Evolutionary conservation across 2,329 filamentous ascomycete genomes (phyloP).

Genomic region (Paraconiothyrium brasiliense): DNA sequence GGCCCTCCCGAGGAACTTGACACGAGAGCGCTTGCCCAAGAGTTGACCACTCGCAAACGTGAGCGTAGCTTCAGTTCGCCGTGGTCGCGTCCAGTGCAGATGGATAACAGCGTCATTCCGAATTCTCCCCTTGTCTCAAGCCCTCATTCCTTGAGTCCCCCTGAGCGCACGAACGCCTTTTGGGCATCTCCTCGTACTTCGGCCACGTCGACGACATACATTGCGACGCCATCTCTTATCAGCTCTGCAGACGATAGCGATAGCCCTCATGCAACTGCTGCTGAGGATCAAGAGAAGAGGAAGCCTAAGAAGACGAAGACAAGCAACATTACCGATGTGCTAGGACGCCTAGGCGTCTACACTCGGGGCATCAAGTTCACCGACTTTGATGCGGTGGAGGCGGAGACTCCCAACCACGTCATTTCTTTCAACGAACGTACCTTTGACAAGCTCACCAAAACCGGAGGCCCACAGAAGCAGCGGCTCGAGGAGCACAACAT

Average conservation of each 20-base stretch:
- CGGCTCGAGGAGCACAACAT: slow-evolving; percentile 90
- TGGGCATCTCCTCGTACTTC: slow-evolving; percentile 63
- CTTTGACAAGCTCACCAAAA: slow-evolving; percentile 82
- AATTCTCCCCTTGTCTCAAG: slow-evolving; percentile 61
- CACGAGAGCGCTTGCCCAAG: slow-evolving; percentile 44
- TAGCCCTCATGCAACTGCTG: slow-evolving; percentile 64
- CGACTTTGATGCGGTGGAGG: slow-evolving; percentile 79
- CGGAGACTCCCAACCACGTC: slow-evolving; percentile 90
- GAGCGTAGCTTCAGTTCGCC: slow-evolving; percentile 81
- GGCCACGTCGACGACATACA: slow-evolving; percentile 65
- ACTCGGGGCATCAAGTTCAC: slow-evolving; percentile 82
- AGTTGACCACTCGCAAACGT: slow-evolving; percentile 50
- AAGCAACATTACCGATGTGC: slow-evolving; percentile 85
- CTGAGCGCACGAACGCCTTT: slow-evolving; percentile 57
- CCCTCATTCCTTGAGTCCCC: slow-evolving; percentile 62
- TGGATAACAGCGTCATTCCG: slow-evolving; percentile 66
- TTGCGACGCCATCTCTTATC: slow-evolving; percentile 61
- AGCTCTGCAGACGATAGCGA: slow-evolving; percentile 84
- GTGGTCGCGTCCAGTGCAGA: slow-evolving; percentile 69
- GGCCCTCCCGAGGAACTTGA: slow-evolving; percentile 68
- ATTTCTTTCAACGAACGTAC: slow-evolving; percentile 93
- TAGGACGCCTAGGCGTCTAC: slow-evolving; percentile 87
- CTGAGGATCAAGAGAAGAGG: slow-evolving; percentile 65
- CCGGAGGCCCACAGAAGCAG: slow-evolving; percentile 77
- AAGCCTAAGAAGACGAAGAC: slow-evolving; percentile 69